These are phyloP conservation scores for Oehlia diaphana DNA, from an alignment of 192 early-diverging fungal genomes.

Conservation along the genomic window DNA sequence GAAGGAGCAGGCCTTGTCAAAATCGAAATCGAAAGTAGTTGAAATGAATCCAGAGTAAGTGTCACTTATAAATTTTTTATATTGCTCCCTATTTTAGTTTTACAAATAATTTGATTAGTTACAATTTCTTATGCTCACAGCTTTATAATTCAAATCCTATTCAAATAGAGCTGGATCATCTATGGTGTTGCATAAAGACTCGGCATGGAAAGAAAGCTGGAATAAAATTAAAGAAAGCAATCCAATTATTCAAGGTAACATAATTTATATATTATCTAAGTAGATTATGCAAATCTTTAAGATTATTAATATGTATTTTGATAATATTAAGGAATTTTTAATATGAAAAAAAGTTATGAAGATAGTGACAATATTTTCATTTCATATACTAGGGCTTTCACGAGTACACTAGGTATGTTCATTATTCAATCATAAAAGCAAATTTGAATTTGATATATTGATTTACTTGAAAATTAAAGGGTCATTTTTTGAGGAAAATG, in stretches of 20 bases:
- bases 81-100: constrained; percentile 1
- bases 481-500: constrained; percentile 88
- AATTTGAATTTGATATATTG: neutral
- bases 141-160: constrained; percentile 1
- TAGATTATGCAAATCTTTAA: neutral
- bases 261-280: neutral
- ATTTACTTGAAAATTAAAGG: constrained; percentile 34
- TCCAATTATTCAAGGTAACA: constrained; percentile 74
- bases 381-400: constrained; percentile 69
- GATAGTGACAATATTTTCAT: constrained; percentile 90
- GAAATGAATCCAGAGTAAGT: constrained; percentile 41
- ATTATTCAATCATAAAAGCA: neutral
- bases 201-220: constrained; percentile 90
- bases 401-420: constrained; percentile 70
- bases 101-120: neutral
- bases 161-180: constrained; percentile 63
- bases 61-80: neutral
- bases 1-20: constrained; percentile 45
- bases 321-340: constrained; percentile 59
- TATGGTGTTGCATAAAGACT: constrained; percentile 84
- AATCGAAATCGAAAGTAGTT: neutral
- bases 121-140: neutral
- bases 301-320: neutral
- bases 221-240: constrained; percentile 86
- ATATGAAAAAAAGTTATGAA: constrained; percentile 74